Evolutionary conservation across 192 early-diverging fungal genomes (phyloP).

Genomic region (Coemansia sp.): DNA sequence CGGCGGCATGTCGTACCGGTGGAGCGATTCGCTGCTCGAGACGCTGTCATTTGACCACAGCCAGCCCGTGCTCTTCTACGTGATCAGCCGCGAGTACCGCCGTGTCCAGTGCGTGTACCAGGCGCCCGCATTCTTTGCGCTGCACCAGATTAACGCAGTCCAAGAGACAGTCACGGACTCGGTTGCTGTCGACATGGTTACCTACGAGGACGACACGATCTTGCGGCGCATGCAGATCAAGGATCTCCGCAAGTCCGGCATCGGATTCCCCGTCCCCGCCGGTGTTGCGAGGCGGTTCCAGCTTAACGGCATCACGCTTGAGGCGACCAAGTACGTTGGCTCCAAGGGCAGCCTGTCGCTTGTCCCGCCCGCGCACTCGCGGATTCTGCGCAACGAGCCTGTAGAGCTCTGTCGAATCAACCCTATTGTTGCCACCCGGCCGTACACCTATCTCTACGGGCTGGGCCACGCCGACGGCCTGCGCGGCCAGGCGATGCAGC

Average conservation of each 20-base stretch:
- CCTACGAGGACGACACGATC: constrained; percentile 62
- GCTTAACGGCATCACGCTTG: constrained; percentile 59
- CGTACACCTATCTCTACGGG: constrained; percentile 57
- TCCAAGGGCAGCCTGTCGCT: constrained; percentile 13
- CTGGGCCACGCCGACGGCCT: constrained; percentile 40
- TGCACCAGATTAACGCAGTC: constrained; percentile 75
- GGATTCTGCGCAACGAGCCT: constrained; percentile 47
- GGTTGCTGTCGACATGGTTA: constrained; percentile 61
- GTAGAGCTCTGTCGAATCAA: constrained; percentile 58
- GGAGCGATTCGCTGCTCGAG: constrained; percentile 70
- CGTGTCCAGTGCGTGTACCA: constrained; percentile 68
- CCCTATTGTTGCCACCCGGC: constrained; percentile 42
- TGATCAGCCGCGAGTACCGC: constrained; percentile 68
- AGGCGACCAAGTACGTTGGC: constrained; percentile 56
- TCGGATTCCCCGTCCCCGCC: constrained; percentile 40
- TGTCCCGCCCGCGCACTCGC: constrained; percentile 24
- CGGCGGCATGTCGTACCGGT: constrained; percentile 65
- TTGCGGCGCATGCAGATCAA: constrained; percentile 59
- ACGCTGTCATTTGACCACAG: constrained; percentile 62
- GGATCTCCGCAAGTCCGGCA: constrained; percentile 51
- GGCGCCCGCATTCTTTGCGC: constrained; percentile 58
- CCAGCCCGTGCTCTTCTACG: constrained; percentile 65
- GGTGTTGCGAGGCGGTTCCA: constrained; percentile 63
- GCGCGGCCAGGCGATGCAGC: constrained; percentile 15
- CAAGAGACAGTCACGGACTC: constrained; percentile 62